phyloP scores from a whole-genome alignment of 106 monocot genomes.

The Alisma plantagoaquatica region DNA sequence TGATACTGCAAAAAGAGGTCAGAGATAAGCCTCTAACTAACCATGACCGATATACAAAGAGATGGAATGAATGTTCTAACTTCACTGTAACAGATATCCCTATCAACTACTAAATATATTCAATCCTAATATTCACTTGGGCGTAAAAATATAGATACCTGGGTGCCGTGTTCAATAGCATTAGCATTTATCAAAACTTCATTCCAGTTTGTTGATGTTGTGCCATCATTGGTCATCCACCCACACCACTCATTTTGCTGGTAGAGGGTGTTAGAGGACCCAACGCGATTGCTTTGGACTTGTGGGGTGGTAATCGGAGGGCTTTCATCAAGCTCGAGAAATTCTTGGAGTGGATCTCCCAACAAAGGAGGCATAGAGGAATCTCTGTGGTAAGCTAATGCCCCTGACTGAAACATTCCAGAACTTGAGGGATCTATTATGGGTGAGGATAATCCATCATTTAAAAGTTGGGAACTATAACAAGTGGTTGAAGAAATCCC shows the following conservation, averaged over 20 bases:
- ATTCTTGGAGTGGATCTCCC: constrained; percentile 11
- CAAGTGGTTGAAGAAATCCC: constrained; percentile 2
- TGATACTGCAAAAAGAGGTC: too few relatives aligned
- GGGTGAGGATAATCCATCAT: constrained; percentile 5
- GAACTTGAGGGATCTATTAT: constrained; percentile 13
- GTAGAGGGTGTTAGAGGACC: constrained; percentile 20
- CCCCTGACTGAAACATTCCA: constrained; percentile 23
- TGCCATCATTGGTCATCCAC: too few relatives aligned
- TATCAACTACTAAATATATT: too few relatives aligned
- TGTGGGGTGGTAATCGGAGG: constrained; percentile 6
- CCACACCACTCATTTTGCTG: constrained; percentile 45
- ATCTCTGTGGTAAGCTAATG: constrained; percentile 9
- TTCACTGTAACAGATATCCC: too few relatives aligned
- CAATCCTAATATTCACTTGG: too few relatives aligned
- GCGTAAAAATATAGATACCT: too few relatives aligned
- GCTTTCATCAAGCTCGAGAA: constrained; percentile 17
- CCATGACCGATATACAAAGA: too few relatives aligned
- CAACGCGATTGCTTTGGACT: constrained; percentile 12
- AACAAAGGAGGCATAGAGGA: constrained; percentile 21
- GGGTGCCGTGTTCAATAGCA: too few relatives aligned
- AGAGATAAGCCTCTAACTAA: too few relatives aligned
- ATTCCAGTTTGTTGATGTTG: too few relatives aligned
- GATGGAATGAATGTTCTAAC: too few relatives aligned
- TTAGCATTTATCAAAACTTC: constrained; percentile 24
- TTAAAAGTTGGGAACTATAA: constrained; percentile 13